Conservation (phyloP, 129 eudicot species). For the Erigeron canadensis region DNA sequence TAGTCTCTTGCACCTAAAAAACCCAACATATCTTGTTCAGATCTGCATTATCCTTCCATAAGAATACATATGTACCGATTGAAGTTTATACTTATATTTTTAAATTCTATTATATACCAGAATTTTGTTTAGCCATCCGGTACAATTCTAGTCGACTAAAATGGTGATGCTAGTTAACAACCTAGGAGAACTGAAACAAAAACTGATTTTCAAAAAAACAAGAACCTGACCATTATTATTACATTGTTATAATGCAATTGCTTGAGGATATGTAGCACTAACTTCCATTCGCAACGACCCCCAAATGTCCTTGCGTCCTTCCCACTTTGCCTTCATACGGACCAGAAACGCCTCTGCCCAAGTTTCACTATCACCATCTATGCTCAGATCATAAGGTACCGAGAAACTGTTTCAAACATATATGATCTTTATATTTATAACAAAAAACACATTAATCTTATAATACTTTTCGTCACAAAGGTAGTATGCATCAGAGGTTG, state of each 20-base stretch:
- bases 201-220: neutral
- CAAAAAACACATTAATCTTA: neutral
- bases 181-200: neutral
- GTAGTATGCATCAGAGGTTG: neutral
- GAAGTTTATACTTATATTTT: too few species aligned
- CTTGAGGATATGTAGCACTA: slow-evolving; percentile 73
- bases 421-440: neutral
- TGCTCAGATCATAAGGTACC: slow-evolving; percentile 85
- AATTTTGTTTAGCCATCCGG: slow-evolving; percentile 4
- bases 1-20: too few species aligned
- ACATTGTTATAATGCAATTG: slow-evolving; percentile 61
- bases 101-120: too few species aligned
- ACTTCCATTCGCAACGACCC: slow-evolving; percentile 74
- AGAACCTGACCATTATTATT: neutral
- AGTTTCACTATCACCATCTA: slow-evolving; percentile 60
- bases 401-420: slow-evolving; percentile 59
- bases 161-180: neutral
- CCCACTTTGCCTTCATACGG: slow-evolving; percentile 45
- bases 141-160: slow-evolving; percentile 14
- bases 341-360: slow-evolving; percentile 73
- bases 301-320: slow-evolving; percentile 71
- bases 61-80: too few species aligned
- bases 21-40: too few species aligned
- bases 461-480: neutral
- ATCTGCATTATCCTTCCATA: too few species aligned